Conservation (phyloP, 2,329 filamentous ascomycete species). For the Trichoderma cornu-damae region DNA sequence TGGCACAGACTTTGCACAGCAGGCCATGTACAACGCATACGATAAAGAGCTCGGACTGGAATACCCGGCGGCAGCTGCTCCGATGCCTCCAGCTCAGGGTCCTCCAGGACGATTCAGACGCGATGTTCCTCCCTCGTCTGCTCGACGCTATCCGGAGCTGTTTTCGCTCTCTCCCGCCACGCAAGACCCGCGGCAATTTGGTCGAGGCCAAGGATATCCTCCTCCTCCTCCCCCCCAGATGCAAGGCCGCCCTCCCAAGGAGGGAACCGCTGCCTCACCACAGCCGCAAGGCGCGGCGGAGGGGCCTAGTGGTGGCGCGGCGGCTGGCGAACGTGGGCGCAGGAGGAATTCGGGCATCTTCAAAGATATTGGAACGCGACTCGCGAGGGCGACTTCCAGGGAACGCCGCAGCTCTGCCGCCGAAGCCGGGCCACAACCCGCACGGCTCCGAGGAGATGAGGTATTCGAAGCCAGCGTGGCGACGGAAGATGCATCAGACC, state of each 20-base stretch:
- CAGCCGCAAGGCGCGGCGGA: not conserved
- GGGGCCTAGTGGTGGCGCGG: constrained; percentile 28
- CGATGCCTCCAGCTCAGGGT: constrained; percentile 19
- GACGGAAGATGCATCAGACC: constrained; percentile 35
- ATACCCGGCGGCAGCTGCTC: constrained; percentile 16
- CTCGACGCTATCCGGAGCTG: constrained; percentile 45
- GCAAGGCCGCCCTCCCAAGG: constrained; percentile 23
- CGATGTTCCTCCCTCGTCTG: constrained; percentile 48
- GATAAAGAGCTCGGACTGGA: constrained; percentile 49
- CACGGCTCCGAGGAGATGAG: constrained; percentile 34
- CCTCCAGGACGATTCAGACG: constrained; percentile 27
- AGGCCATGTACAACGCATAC: constrained; percentile 35
- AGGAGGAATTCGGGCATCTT: constrained; percentile 44
- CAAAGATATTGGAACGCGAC: constrained; percentile 46
- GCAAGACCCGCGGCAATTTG: constrained; percentile 9
- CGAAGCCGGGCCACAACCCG: constrained; percentile 20
- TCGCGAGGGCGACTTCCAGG: constrained; percentile 33
- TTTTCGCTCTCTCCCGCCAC: constrained; percentile 31
- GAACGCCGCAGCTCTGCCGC: constrained; percentile 31
- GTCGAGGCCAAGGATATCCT: constrained; percentile 20
- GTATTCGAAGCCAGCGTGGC: constrained; percentile 39
- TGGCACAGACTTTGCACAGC: constrained; percentile 30
- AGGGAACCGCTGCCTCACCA: constrained; percentile 29
- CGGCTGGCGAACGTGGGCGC: constrained; percentile 36
- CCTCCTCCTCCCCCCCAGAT: constrained; percentile 22